Conservation (phyloP, 805 yeast genomes). For the Metschnikowia lunata region DNA sequence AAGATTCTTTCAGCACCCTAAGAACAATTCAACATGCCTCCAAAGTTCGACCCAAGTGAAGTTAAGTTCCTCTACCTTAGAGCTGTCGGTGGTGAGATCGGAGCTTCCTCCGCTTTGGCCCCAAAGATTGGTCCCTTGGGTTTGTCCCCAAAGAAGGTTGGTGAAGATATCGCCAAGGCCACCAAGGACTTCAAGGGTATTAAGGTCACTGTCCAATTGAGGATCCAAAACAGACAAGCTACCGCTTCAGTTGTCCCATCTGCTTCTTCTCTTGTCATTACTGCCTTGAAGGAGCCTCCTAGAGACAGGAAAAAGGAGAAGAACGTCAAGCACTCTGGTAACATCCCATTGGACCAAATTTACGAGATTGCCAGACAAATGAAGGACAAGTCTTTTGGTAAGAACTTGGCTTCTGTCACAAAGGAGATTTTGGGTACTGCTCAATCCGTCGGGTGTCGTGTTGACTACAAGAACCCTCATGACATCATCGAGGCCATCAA, state of each 20-base stretch:
- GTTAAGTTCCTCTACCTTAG: constrained; percentile 97
- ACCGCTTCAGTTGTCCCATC: constrained; percentile 98
- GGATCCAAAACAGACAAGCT: constrained; percentile 99
- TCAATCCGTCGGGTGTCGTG: constrained; percentile 99
- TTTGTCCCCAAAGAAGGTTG: constrained; percentile 99
- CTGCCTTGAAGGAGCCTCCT: constrained; percentile 99
- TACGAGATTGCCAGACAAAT: constrained; percentile 95
- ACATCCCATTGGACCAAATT: constrained; percentile 95
- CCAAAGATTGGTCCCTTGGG: constrained; percentile 99
- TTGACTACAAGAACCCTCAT: constrained; percentile 98
- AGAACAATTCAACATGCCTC: constrained; percentile 63
- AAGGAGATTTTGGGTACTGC: constrained; percentile 99
- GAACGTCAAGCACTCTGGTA: constrained; percentile 99
- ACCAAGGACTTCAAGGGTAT: constrained; percentile 99
- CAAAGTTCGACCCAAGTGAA: constrained; percentile 98
- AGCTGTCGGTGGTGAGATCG: constrained; percentile 99
- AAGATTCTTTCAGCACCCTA: constrained; percentile 12
- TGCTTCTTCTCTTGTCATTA: constrained; percentile 97
- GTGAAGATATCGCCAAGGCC: constrained; percentile 99
- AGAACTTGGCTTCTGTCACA: constrained; percentile 92
- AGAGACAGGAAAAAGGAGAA: constrained; percentile 99
- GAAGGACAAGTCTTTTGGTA: constrained; percentile 97
- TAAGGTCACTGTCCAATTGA: constrained; percentile 97
- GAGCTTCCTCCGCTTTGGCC: constrained; percentile 99
- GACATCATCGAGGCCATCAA: constrained; percentile 97